Evolutionary conservation across 805 yeast species (phyloP), one percentile per base, ranked within the genome.

Genomic region (Suhomyces pyralidae): DNA sequence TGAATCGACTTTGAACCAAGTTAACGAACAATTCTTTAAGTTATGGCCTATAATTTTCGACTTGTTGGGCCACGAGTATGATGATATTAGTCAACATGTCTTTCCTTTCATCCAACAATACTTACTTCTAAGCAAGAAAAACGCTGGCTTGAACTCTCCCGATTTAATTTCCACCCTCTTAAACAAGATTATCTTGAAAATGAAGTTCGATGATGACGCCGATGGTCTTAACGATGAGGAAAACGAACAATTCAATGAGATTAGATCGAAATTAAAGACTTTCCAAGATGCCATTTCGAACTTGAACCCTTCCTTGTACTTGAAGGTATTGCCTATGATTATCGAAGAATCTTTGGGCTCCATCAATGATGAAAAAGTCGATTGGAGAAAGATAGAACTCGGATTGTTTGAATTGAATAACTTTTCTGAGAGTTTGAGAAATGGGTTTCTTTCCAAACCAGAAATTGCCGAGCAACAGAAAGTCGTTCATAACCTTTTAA

Each of bases 371-470:
- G 49, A 47, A 14, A 53, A 52, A n/a, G 48, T 48, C 24, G 82
- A 84, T 57, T 92, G 98, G 98, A 82, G 90, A 65, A 82, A 80
- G 25, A 77, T 90, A 40, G 99, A 94, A 69, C 77, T 94, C 57
- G 97, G 97, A 2, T 74, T 94, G 49, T 91, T 78, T 65, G 96
- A 92, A 69, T 78, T 94, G 63, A 81, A 83, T 50, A 86, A 85
- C 58, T 84, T 86, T 58, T 84, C 91, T 48, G 98, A 93, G 55
- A 81, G 88, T 51, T 75, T 92, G 53, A 83, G 90, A 67, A 88
- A 85, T 61, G 90, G 90, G 59, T 68, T 86, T n/a, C 63, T 88
- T 40, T 85, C 86, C 42, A 85, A 89, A 64, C 77, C 75, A 19
- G 85, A 85, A 68, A 78, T 90, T 30, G 30, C 28, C n/a, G 76